Evolutionary conservation across 768 basidiomycete genomes (phyloP).

Genomic region (Coprinopsis cinerea): DNA sequence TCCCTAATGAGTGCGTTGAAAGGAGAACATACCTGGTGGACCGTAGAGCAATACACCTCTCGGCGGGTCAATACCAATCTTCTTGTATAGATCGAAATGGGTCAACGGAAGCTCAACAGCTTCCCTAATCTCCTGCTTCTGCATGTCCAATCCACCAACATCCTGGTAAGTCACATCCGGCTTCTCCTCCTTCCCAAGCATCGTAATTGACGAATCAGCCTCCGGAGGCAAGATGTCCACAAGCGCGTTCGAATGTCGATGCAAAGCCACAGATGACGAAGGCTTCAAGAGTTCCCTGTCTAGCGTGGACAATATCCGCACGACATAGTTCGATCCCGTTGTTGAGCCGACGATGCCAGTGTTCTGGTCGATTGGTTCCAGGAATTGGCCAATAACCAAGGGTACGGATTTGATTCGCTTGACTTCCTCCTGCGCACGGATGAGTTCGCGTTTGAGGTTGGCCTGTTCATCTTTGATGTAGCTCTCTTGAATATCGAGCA

Average conservation of each 20-base stretch:
- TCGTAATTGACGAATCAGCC: slow-evolving; percentile 93
- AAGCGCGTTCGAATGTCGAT: slow-evolving; percentile 96
- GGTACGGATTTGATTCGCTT: slow-evolving; percentile 99
- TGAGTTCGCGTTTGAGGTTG: slow-evolving; percentile 94
- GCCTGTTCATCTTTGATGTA: slow-evolving; percentile 99
- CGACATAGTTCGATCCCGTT: slow-evolving; percentile 97
- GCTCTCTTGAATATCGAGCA: slow-evolving; percentile 90
- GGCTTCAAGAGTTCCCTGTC: slow-evolving; percentile 97
- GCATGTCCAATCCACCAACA: slow-evolving; percentile 94
- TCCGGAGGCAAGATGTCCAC: slow-evolving; percentile 98
- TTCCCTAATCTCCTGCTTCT: slow-evolving; percentile 99
- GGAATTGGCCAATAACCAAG: slow-evolving; percentile 97
- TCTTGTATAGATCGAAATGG: slow-evolving; percentile 98
- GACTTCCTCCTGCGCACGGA: slow-evolving; percentile 98
- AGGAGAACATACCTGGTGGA: slow-evolving; percentile 68
- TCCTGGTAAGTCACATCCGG: slow-evolving; percentile 92
- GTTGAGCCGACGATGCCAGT: slow-evolving; percentile 97
- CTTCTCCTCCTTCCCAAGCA: slow-evolving; percentile 92
- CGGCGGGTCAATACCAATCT: slow-evolving; percentile 99
- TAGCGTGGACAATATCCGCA: slow-evolving; percentile 92
- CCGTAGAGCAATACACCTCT: slow-evolving; percentile 95
- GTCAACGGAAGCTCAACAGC: slow-evolving; percentile 94
- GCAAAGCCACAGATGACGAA: slow-evolving; percentile 95
- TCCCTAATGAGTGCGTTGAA: background rate
- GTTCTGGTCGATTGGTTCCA: slow-evolving; percentile 96